phyloP scores from a whole-genome alignment of 2,329 filamentous ascomycete genomes.

The Aspergillus felis region DNA sequence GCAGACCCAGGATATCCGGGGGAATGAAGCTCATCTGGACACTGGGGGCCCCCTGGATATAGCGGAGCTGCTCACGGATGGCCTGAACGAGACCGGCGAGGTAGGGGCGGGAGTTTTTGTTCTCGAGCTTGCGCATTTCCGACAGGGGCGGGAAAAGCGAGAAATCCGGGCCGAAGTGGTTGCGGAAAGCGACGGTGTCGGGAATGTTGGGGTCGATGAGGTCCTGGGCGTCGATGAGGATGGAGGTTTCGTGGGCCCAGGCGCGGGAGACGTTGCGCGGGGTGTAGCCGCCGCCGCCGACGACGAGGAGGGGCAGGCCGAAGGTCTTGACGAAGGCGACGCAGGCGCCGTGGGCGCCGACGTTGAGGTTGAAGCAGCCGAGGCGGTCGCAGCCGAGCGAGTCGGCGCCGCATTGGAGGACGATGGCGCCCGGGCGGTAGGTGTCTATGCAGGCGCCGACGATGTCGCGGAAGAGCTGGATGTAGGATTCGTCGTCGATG shows the following conservation, averaged over 20 bases:
- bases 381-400: slow-evolving; percentile 89
- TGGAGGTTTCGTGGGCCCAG: slow-evolving; percentile 94
- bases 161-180: slow-evolving; percentile 84
- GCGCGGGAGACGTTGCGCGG: slow-evolving; percentile 93
- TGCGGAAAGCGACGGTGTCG: slow-evolving; percentile 74
- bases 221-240: slow-evolving; percentile 72
- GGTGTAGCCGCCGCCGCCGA: slow-evolving; percentile 94
- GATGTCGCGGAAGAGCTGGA: slow-evolving; percentile 75
- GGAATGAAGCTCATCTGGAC: slow-evolving; percentile 80
- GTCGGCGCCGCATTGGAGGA: slow-evolving; percentile 93
- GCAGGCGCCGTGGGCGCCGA: slow-evolving; percentile 88
- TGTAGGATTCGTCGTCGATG: slow-evolving; percentile 87
- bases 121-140: slow-evolving; percentile 62
- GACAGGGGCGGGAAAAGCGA: slow-evolving; percentile 85
- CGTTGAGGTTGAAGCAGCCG: slow-evolving; percentile 94
- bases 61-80: slow-evolving; percentile 79
- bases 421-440: slow-evolving; percentile 87
- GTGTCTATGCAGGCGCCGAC: slow-evolving; percentile 73
- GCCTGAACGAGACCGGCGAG: slow-evolving; percentile 71
- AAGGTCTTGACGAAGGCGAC: slow-evolving; percentile 83
- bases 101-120: slow-evolving; percentile 74
- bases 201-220: slow-evolving; percentile 72
- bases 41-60: slow-evolving; percentile 79
- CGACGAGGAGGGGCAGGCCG: slow-evolving; percentile 76
- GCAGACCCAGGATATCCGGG: slow-evolving; percentile 62